phyloP scores from a whole-genome alignment of 1,139 yeast genomes.

The Hemisphaericaspora xylanilytica region DNA sequence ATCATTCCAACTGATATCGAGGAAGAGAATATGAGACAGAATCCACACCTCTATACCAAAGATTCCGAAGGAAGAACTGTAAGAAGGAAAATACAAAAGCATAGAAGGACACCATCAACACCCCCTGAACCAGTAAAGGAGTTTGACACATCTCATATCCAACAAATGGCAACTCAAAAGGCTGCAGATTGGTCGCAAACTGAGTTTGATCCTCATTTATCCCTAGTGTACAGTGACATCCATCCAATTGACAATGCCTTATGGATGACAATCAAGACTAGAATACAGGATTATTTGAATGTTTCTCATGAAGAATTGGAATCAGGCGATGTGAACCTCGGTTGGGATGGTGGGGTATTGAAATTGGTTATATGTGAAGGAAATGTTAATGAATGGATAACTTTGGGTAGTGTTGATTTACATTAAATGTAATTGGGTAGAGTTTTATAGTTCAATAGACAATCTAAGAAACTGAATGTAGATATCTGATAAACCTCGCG shows the following conservation, averaged over 20 bases:
- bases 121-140: constrained; percentile 15
- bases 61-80: constrained; percentile 33
- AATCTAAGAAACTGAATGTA: neutral
- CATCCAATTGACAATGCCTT: constrained; percentile 71
- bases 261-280: constrained; percentile 63
- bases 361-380: constrained; percentile 75
- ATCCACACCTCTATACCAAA: constrained; percentile 41
- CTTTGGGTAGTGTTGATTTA: constrained; percentile 57
- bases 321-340: constrained; percentile 31
- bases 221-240: constrained; percentile 65
- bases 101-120: constrained; percentile 8
- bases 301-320: constrained; percentile 37
- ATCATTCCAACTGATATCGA: constrained; percentile 40
- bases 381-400: constrained; percentile 68
- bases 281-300: constrained; percentile 64
- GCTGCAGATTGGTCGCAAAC: constrained; percentile 55
- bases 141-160: constrained; percentile 28
- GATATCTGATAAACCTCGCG: neutral
- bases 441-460: neutral
- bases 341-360: constrained; percentile 69
- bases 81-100: constrained; percentile 26
- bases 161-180: constrained; percentile 30
- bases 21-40: constrained; percentile 32
- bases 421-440: constrained; percentile 17
- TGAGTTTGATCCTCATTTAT: constrained; percentile 72